Percentiles rank a stretch among this genome's conserved stretches.
phyloP scores from a whole-genome alignment of 2,329 filamentous ascomycete genomes.

The Pseudogymnoascus sp. region DNA sequence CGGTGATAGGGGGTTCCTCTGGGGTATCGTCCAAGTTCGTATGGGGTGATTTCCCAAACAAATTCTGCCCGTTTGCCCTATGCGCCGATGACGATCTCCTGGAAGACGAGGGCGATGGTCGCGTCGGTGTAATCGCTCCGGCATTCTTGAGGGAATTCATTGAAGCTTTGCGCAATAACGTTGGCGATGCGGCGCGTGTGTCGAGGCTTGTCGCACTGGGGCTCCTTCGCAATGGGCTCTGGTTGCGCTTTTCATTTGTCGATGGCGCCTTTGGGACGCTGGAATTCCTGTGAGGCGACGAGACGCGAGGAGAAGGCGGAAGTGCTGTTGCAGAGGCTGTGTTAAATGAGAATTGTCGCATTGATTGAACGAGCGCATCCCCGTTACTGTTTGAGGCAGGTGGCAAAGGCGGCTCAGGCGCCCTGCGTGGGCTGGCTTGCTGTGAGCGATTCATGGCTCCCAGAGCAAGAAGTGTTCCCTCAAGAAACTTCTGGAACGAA shows the following conservation, averaged over 20 bases:
- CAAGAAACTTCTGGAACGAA: not conserved
- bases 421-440: slow-evolving; percentile 1
- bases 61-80: slow-evolving; percentile 28
- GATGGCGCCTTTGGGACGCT: slow-evolving; percentile 2
- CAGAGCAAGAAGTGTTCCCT: not conserved
- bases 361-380: slow-evolving; percentile 33
- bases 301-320: slow-evolving; percentile 6
- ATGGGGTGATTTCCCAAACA: slow-evolving; percentile 33
- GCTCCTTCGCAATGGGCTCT: slow-evolving; percentile 29
- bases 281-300: not conserved
- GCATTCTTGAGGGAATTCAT: slow-evolving; percentile 34
- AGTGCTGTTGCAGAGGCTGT: slow-evolving; percentile 10
- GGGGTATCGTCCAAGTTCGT: slow-evolving; percentile 28
- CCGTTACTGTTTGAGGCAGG: slow-evolving; percentile 13
- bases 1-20: slow-evolving; percentile 33
- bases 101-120: slow-evolving; percentile 28
- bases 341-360: slow-evolving; percentile 34
- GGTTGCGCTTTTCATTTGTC: slow-evolving; percentile 7
- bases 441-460: slow-evolving; percentile 1
- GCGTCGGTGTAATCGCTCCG: slow-evolving; percentile 30
- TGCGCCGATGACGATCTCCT: slow-evolving; percentile 38
- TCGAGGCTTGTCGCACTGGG: slow-evolving; percentile 37
- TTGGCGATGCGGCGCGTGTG: slow-evolving; percentile 33
- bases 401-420: slow-evolving; percentile 10
- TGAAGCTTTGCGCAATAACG: slow-evolving; percentile 34